These are phyloP conservation scores for Candida anutae DNA, from an alignment of 1,139 yeast species.

Conservation along the genomic window DNA sequence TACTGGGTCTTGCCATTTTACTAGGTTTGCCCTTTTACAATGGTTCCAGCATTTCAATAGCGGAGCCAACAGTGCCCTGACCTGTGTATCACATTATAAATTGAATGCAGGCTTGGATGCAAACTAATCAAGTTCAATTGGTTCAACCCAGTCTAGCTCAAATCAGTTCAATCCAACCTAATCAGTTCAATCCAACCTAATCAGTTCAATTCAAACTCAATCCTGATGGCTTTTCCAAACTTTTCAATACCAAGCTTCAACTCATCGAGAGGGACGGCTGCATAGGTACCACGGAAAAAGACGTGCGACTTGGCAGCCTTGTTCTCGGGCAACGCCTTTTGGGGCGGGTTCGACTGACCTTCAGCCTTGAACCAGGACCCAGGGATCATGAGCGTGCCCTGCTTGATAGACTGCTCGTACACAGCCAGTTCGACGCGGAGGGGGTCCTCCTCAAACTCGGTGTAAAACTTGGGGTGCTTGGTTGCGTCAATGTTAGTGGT, in stretches of 20 bases:
- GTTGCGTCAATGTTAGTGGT: constrained; percentile 68
- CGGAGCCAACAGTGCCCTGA: no score
- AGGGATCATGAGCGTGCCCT: constrained; percentile 73
- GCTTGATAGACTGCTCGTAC: constrained; percentile 55
- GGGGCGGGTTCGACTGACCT: constrained; percentile 46
- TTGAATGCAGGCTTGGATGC: no score
- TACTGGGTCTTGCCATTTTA: no score
- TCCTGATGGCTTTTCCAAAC: constrained; percentile 52
- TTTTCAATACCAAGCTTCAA: constrained; percentile 54
- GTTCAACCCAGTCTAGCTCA: no score
- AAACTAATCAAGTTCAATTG: no score
- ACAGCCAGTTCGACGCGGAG: constrained; percentile 54
- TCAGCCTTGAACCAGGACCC: constrained; percentile 79
- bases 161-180: no score
- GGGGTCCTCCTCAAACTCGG: constrained; percentile 45
- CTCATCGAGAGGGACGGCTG: constrained; percentile 65
- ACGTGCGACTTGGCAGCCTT: constrained; percentile 34
- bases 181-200: no score
- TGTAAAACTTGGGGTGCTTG: constrained; percentile 63
- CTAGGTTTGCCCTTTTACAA: no score
- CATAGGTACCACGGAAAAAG: constrained; percentile 88
- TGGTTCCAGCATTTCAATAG: no score
- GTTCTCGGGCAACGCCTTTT: constrained; percentile 24
- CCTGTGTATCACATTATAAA: no score
- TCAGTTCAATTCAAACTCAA: constrained; percentile 28